These are phyloP conservation scores for Coemansia pectinata DNA, from an alignment of 192 early-diverging fungal species.

Conservation along the genomic window DNA sequence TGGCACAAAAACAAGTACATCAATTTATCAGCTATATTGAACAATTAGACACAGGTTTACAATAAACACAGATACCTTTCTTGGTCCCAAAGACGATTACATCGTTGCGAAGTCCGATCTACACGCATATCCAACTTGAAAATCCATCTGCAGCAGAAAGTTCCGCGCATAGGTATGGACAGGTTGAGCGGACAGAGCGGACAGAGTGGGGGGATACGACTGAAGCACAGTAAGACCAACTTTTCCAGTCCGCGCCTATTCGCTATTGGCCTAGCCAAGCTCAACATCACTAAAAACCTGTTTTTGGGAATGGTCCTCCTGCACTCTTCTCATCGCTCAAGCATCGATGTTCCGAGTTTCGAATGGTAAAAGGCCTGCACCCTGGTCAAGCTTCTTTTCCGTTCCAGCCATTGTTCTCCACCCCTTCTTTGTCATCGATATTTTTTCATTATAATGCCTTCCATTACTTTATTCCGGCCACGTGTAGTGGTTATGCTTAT, in stretches of 20 bases:
- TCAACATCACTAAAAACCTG: background rate
- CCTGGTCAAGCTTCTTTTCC: background rate
- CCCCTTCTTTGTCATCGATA: background rate
- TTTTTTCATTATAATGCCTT: slow-evolving; percentile 7
- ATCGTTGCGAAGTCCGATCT: too few relatives aligned
- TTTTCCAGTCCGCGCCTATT: background rate
- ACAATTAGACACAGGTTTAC: background rate
- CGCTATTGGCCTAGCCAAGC: background rate
- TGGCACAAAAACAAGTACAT: slow-evolving; percentile 29
- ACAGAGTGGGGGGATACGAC: too few relatives aligned
- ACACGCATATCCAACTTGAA: too few relatives aligned
- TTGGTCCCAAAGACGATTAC: too few relatives aligned
- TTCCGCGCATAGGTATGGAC: too few relatives aligned
- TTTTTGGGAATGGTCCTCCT: background rate
- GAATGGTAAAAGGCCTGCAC: background rate
- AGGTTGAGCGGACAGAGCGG: too few relatives aligned
- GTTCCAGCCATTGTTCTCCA: background rate
- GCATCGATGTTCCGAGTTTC: background rate
- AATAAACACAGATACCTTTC: too few relatives aligned
- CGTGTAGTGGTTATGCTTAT: slow-evolving; percentile 15
- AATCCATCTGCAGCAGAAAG: too few relatives aligned
- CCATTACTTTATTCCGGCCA: background rate
- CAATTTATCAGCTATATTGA: background rate
- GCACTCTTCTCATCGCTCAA: background rate
- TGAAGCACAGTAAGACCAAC: too few relatives aligned